Evolutionary conservation across 2,329 filamentous ascomycete genomes (phyloP).

Genomic region (Beauveria sp.): DNA sequence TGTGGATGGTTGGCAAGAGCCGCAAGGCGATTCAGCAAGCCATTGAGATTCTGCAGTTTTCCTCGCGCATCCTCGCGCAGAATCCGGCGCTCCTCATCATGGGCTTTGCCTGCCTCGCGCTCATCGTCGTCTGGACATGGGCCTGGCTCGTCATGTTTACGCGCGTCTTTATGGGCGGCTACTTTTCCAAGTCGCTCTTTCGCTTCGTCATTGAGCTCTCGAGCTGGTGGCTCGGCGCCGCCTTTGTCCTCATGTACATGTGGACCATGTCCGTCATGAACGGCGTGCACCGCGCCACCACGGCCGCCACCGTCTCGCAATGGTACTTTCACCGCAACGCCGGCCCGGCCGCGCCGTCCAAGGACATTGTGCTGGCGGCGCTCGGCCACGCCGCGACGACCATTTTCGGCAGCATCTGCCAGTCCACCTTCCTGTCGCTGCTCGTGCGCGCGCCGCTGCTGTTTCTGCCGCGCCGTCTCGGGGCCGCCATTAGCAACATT

Average conservation of each 20-base stretch:
- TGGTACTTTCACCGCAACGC: constrained; percentile 98
- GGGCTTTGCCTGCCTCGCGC: constrained; percentile 68
- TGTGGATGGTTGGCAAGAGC: constrained; percentile 74
- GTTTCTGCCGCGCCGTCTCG: constrained; percentile 65
- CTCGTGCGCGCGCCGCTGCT: constrained; percentile 79
- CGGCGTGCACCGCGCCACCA: constrained; percentile 82
- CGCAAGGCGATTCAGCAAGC: constrained; percentile 76
- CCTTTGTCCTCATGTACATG: constrained; percentile 88
- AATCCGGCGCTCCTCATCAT: constrained; percentile 77
- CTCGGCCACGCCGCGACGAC: constrained; percentile 75
- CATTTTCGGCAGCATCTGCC: constrained; percentile 85
- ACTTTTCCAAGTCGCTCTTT: constrained; percentile 56
- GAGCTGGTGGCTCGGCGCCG: constrained; percentile 92
- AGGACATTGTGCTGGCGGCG: constrained; percentile 76
- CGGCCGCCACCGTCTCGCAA: constrained; percentile 90
- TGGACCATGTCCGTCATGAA: constrained; percentile 88
- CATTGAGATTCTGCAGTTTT: constrained; percentile 85
- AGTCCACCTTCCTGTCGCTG: constrained; percentile 75
- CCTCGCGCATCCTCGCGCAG: constrained; percentile 75
- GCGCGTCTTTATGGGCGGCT: constrained; percentile 86
- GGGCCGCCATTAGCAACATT: constrained; percentile 60
- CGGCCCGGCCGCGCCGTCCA: constrained; percentile 67
- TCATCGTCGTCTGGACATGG: constrained; percentile 88
- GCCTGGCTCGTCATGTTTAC: constrained; percentile 96
- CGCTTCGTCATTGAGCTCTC: constrained; percentile 76